Evolutionary conservation across 1,284 basidiomycete genomes (phyloP).

Genomic region (Pholiota adiposa): DNA sequence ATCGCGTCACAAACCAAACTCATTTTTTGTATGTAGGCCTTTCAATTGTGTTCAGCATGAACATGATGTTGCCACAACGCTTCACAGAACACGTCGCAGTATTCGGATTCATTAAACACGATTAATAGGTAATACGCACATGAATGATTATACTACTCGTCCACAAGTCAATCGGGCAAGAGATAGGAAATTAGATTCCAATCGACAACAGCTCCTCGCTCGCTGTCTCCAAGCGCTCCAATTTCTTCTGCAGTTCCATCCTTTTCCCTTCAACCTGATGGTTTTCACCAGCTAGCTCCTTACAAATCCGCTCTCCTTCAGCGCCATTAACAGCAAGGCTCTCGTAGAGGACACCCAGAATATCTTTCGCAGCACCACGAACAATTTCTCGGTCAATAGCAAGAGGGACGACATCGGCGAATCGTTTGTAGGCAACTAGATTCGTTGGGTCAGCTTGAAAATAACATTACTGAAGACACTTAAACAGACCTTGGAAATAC

Average conservation of each 20-base stretch:
- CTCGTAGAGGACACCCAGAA: constrained; percentile 40
- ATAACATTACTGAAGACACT: not conserved
- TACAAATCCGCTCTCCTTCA: constrained; percentile 53
- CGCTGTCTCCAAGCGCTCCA: constrained; percentile 56
- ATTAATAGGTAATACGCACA: too few species aligned
- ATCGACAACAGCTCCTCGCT: constrained; percentile 47
- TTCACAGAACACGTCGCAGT: too few species aligned
- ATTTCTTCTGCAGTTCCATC: constrained; percentile 53
- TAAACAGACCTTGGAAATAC: constrained; percentile 64
- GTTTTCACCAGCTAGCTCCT: constrained; percentile 59
- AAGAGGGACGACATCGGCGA: constrained; percentile 64
- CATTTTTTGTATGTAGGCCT: too few species aligned
- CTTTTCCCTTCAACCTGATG: constrained; percentile 48
- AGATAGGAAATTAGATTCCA: constrained; percentile 18
- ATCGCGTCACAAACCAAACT: too few species aligned
- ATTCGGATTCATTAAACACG: too few species aligned
- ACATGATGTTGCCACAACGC: too few species aligned
- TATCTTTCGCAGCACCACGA: constrained; percentile 46
- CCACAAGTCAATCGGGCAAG: too few species aligned
- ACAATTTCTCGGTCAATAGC: constrained; percentile 69
- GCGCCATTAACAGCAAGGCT: constrained; percentile 50
- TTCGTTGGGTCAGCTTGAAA: not conserved
- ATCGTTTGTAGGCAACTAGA: constrained; percentile 71
- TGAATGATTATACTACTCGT: too few species aligned
- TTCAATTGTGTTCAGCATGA: too few species aligned